These are phyloP conservation scores for Microthyrium microscopicum DNA, from an alignment of 2,329 filamentous ascomycete genomes.

Conservation along the genomic window DNA sequence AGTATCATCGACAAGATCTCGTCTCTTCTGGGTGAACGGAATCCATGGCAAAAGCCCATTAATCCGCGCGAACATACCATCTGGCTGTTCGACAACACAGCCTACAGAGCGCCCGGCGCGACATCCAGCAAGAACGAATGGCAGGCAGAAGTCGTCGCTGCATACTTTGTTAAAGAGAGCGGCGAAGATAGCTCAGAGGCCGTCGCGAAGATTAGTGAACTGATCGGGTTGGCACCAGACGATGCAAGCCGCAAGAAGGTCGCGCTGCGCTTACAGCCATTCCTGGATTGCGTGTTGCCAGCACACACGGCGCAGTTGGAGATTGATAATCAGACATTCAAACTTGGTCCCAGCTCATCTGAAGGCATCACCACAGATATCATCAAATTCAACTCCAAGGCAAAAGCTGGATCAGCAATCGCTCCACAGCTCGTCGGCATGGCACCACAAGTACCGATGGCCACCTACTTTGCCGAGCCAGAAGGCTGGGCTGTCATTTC, in stretches of 20 bases:
- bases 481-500: slow-evolving; percentile 76
- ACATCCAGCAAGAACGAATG: slow-evolving; percentile 43
- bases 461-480: slow-evolving; percentile 56
- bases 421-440: slow-evolving; percentile 17
- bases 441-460: slow-evolving; percentile 35
- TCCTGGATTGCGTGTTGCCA: slow-evolving; percentile 59
- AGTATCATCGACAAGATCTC: slow-evolving; percentile 21
- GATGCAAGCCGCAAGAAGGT: slow-evolving; percentile 41
- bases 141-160: slow-evolving; percentile 70
- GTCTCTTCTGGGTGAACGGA: slow-evolving; percentile 22
- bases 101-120: slow-evolving; percentile 37
- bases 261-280: slow-evolving; percentile 53
- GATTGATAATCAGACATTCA: slow-evolving; percentile 25
- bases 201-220: slow-evolving; percentile 53
- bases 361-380: slow-evolving; percentile 57
- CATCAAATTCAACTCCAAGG: slow-evolving; percentile 32
- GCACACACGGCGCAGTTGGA: slow-evolving; percentile 50
- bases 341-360: slow-evolving; percentile 50
- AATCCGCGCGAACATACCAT: slow-evolving; percentile 52
- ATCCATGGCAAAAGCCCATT: slow-evolving; percentile 27
- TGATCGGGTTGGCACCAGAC: slow-evolving; percentile 42
- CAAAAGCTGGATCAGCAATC: slow-evolving; percentile 18
- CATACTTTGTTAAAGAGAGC: slow-evolving; percentile 60
- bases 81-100: slow-evolving; percentile 85
- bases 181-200: slow-evolving; percentile 50